These are phyloP conservation scores for Pseudogymnoascus sp. DNA, from an alignment of 2,329 filamentous ascomycete species.

Conservation along the genomic window DNA sequence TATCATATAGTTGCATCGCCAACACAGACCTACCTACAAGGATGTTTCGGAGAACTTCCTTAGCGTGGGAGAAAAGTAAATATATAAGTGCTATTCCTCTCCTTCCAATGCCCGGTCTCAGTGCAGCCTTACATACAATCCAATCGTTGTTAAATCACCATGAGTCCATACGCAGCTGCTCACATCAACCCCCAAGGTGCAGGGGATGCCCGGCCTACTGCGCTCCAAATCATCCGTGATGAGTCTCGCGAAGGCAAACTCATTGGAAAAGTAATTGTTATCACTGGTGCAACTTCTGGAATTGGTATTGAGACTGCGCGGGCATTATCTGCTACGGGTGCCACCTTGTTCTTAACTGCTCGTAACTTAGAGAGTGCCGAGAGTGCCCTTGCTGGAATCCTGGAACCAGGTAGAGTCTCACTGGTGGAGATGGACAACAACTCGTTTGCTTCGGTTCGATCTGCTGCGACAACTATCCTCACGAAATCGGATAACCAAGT, in stretches of 20 bases:
- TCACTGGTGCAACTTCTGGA: conserved; percentile 30
- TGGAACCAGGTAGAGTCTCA: conserved; percentile 25
- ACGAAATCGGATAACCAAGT: conserved; percentile 21
- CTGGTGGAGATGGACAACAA: conserved; percentile 27
- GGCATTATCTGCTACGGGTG: conserved; percentile 28
- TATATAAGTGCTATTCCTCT: not conserved
- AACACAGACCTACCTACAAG: not conserved
- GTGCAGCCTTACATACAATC: not conserved
- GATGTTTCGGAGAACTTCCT: not conserved
- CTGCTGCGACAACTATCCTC: conserved; percentile 22
- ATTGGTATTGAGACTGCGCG: conserved; percentile 31
- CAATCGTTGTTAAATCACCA: not conserved
- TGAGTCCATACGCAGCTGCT: conserved; percentile 13
- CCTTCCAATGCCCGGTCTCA: not conserved
- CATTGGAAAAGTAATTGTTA: conserved; percentile 33
- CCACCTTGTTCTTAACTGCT: conserved; percentile 27
- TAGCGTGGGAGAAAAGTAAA: not conserved
- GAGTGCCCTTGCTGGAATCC: conserved; percentile 31
- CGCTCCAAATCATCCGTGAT: conserved; percentile 25
- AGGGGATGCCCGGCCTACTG: conserved; percentile 16
- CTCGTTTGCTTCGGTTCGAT: conserved; percentile 26
- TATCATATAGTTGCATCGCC: not conserved
- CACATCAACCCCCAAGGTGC: conserved; percentile 14
- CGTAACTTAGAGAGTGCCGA: conserved; percentile 27
- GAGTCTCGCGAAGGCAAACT: conserved; percentile 16